Percentiles rank a stretch among this genome's conserved stretches.
Conservation (phyloP, 2,329 filamentous ascomycete species). For the Tolypocladium nubicola region DNA sequence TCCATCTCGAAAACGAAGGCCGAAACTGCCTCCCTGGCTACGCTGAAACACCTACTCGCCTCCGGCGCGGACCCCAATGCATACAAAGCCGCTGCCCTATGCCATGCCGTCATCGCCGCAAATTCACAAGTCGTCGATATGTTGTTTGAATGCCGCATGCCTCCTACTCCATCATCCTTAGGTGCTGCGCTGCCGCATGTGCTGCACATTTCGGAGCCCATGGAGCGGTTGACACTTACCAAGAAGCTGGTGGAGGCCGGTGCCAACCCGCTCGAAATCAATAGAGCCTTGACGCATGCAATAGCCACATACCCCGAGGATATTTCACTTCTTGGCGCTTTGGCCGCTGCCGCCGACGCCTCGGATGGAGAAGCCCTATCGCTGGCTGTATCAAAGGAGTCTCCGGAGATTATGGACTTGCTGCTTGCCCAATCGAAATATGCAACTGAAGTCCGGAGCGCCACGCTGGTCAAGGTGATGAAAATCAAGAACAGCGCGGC, state of each 20-base stretch:
- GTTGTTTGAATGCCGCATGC: constrained; percentile 27
- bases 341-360: constrained; percentile 36
- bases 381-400: constrained; percentile 33
- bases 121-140: constrained; percentile 36
- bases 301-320: constrained; percentile 38
- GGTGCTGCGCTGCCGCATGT: constrained; percentile 40
- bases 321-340: constrained; percentile 31
- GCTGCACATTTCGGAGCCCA: constrained; percentile 37
- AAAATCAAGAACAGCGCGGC: constrained; percentile 25
- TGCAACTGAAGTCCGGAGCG: constrained; percentile 24
- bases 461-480: constrained; percentile 32
- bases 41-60: constrained; percentile 35
- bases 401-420: constrained; percentile 33
- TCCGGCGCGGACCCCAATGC: constrained; percentile 45
- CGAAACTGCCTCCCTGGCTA: constrained; percentile 28
- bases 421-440: constrained; percentile 29
- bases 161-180: constrained; percentile 31
- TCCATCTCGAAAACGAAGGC: constrained; percentile 23
- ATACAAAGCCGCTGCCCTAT: constrained; percentile 38
- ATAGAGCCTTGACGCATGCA: constrained; percentile 40
- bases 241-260: constrained; percentile 39
- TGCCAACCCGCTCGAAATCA: constrained; percentile 35
- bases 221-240: constrained; percentile 39
- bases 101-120: constrained; percentile 36
- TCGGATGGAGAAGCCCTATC: constrained; percentile 38